A percentile compares a stretch with the other conserved stretches of the same genome.
Evolutionary conservation across 768 basidiomycete genomes (phyloP).

Genomic region (Pisolithus sp.): DNA sequence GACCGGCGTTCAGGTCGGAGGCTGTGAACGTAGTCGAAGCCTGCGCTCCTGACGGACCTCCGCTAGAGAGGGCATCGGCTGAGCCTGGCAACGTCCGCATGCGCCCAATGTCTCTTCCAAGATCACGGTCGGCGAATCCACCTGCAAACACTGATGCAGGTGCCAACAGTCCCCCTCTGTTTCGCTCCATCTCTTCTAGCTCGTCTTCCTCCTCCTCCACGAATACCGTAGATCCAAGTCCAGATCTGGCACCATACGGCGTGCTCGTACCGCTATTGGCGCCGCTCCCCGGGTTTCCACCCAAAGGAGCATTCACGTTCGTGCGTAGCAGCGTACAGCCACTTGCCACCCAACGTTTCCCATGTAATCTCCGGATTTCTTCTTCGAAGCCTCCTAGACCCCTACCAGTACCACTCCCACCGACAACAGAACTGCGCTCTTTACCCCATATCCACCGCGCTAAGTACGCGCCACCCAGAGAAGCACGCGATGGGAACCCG

Average conservation of each 20-base stretch:
- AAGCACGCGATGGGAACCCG: constrained; percentile 64
- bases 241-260: constrained; percentile 49
- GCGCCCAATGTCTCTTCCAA: constrained; percentile 36
- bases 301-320: constrained; percentile 41
- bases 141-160: constrained; percentile 28
- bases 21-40: constrained; percentile 55
- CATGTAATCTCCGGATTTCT: constrained; percentile 63
- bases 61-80: constrained; percentile 26
- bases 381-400: constrained; percentile 69
- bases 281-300: constrained; percentile 37
- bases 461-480: constrained; percentile 70
- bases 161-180: constrained; percentile 19
- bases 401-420: constrained; percentile 26
- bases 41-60: constrained; percentile 30
- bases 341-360: constrained; percentile 68
- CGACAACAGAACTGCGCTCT: constrained; percentile 35
- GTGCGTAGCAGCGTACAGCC: constrained; percentile 56
- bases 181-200: constrained; percentile 55
- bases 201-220: constrained; percentile 76
- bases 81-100: constrained; percentile 52
- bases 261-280: constrained; percentile 65
- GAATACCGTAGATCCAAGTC: constrained; percentile 47
- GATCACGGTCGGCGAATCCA: constrained; percentile 37
- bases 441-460: constrained; percentile 85
- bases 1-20: constrained; percentile 43